Evolutionary conservation across 164 flowering plant genomes (phyloP).

Genomic region (Sedum album): DNA sequence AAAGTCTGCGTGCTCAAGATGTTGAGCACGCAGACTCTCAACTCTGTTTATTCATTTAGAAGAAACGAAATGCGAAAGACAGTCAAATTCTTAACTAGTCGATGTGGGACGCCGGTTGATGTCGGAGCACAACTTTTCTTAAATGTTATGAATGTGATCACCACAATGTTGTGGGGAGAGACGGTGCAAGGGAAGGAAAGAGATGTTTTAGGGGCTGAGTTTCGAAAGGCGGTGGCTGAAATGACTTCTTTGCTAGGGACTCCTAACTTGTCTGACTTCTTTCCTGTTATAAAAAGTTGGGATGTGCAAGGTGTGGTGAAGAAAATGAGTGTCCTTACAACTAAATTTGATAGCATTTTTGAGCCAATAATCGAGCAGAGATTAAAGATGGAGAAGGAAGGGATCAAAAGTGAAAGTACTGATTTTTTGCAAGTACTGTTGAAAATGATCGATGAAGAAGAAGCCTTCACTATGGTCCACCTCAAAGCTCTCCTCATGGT

Average conservation of each 20-base stretch:
- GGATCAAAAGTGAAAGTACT: conserved; percentile 4
- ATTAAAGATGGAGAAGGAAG: conserved; percentile 16
- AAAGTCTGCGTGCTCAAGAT: conserved; percentile 12
- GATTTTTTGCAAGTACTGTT: conserved; percentile 42
- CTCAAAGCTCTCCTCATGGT: conserved; percentile 35
- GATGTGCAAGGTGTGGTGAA: conserved; percentile 43
- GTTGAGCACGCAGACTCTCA: conserved; percentile 18
- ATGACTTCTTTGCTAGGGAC: conserved; percentile 28
- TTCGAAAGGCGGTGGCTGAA: conserved; percentile 29
- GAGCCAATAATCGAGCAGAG: conserved; percentile 30
- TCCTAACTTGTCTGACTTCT: conserved; percentile 53
- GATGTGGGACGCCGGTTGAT: conserved; percentile 24
- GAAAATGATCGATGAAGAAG: conserved; percentile 31
- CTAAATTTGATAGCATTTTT: conserved; percentile 31
- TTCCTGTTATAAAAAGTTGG: conserved; percentile 31
- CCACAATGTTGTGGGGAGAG: conserved; percentile 59
- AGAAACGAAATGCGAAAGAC: conserved; percentile 27
- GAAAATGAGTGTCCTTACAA: conserved; percentile 16
- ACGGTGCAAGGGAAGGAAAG: conserved; percentile 28
- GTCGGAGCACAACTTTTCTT: conserved; percentile 42
- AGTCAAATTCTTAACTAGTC: conserved; percentile 13
- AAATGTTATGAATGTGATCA: conserved; percentile 31
- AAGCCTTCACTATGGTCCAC: conserved; percentile 21
- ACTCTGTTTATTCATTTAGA: conserved; percentile 28
- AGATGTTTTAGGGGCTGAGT: conserved; percentile 30